phyloP scores from a whole-genome alignment of 1,284 basidiomycete species.

The Sanghuangporus sanghuang region DNA sequence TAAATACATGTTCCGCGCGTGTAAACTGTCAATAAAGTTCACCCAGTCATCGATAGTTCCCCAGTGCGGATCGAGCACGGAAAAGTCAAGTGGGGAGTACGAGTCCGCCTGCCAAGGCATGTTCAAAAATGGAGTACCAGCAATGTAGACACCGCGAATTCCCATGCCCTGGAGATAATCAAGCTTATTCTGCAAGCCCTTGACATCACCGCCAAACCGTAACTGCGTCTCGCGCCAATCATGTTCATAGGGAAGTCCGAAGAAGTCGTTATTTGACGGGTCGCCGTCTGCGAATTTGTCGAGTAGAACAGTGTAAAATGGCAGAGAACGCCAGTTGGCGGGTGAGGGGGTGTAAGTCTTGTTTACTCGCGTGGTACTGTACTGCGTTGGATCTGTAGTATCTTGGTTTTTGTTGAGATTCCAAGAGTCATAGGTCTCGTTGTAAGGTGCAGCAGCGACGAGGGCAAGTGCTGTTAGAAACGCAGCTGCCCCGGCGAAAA shows the following conservation, averaged over 20 bases:
- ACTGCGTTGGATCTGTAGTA: conserved; percentile 66
- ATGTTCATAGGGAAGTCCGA: conserved; percentile 72
- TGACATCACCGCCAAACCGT: conserved; percentile 81
- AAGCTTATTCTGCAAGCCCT: conserved; percentile 66
- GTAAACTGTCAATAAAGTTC: conserved; percentile 67
- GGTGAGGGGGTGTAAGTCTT: conserved; percentile 74
- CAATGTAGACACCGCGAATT: conserved; percentile 77
- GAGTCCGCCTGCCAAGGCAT: conserved; percentile 96
- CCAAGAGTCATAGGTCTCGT: conserved; percentile 70
- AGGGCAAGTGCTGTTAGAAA: conserved; percentile 18
- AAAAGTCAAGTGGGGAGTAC: conserved; percentile 89
- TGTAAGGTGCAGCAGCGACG: conserved; percentile 59
- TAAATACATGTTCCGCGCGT: conserved; percentile 80
- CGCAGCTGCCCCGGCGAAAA: conserved; percentile 10
- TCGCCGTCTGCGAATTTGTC: conserved; percentile 94
- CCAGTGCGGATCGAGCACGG: conserved; percentile 86
- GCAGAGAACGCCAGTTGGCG: conserved; percentile 80
- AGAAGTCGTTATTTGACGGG: conserved; percentile 86
- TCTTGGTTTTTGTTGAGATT: conserved; percentile 83
- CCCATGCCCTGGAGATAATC: conserved; percentile 91
- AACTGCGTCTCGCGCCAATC: conserved; percentile 86
- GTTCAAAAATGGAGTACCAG: conserved; percentile 87
- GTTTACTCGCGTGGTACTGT: conserved; percentile 57
- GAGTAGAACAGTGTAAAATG: conserved; percentile 80
- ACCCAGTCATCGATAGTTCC: conserved; percentile 79